Evolutionary conservation across 805 yeast species (phyloP).

Genomic region (Kodamaea sagamina): DNA sequence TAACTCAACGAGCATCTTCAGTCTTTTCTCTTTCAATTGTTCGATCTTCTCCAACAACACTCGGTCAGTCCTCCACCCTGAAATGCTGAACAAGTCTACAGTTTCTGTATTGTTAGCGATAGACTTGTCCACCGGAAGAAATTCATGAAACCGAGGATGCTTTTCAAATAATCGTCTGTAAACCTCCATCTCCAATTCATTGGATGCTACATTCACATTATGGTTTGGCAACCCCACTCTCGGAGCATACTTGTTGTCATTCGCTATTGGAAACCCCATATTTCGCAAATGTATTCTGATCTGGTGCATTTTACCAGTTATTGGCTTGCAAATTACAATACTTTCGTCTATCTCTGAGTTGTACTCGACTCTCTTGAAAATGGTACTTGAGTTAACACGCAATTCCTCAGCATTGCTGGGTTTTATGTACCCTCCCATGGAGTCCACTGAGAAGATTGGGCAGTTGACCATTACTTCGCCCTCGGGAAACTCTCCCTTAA

Average conservation of each 20-base stretch:
- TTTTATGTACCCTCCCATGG: constrained; percentile 36
- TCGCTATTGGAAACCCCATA: constrained; percentile 70
- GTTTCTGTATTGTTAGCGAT: constrained; percentile 12
- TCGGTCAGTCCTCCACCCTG: constrained; percentile 17
- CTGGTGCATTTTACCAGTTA: constrained; percentile 59
- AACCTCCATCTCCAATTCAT: constrained; percentile 25
- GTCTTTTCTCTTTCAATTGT: constrained; percentile 24
- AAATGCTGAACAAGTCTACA: constrained; percentile 18
- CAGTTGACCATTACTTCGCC: constrained; percentile 30
- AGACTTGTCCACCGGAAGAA: constrained; percentile 13
- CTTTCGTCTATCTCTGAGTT: constrained; percentile 34
- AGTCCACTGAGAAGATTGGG: constrained; percentile 41
- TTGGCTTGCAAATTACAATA: constrained; percentile 49
- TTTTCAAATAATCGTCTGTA: constrained; percentile 22
- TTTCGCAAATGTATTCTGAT: constrained; percentile 56
- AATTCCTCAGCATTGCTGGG: constrained; percentile 23
- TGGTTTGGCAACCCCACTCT: constrained; percentile 11
- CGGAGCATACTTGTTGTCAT: constrained; percentile 54
- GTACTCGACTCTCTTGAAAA: constrained; percentile 34
- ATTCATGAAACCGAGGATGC: constrained; percentile 19
- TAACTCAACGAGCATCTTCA: constrained; percentile 30
- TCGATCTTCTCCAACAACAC: constrained; percentile 18
- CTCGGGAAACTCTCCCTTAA: constrained; percentile 42
- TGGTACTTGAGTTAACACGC: constrained; percentile 35
- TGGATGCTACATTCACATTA: constrained; percentile 20